Conservation (phyloP, 2,329 filamentous ascomycete species). For the Apiospora sp. region DNA sequence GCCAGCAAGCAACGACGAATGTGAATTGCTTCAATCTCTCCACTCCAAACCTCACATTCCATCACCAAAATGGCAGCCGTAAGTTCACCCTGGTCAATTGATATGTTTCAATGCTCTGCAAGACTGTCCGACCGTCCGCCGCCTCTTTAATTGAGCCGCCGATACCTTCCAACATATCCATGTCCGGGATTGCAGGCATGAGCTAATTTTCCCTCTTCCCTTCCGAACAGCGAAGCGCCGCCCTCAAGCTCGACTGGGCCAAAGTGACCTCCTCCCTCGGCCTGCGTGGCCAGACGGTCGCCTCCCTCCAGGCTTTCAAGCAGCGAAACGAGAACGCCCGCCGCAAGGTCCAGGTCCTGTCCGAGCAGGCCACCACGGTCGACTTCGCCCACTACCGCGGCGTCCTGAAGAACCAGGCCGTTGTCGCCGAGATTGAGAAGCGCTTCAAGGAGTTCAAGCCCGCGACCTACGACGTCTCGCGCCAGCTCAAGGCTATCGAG, state of each 20-base stretch:
- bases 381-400: conserved; percentile 95
- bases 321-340: conserved; percentile 99
- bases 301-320: conserved; percentile 95
- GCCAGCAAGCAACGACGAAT: conserved; percentile 51
- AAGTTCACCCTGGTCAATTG: conserved; percentile 53
- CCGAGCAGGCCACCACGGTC: conserved; percentile 83
- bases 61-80: conserved; percentile 73
- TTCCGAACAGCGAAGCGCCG: conserved; percentile 84
- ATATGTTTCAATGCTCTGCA: conserved; percentile 9
- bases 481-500: conserved; percentile 98
- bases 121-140: conserved; percentile 22
- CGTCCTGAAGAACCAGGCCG: conserved; percentile 92
- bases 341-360: conserved; percentile 86
- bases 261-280: conserved; percentile 94
- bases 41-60: conserved; percentile 54
- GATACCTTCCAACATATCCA: conserved; percentile 27
- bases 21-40: conserved; percentile 57
- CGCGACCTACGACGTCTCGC: conserved; percentile 86
- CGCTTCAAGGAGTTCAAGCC: conserved; percentile 93
- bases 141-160: conserved; percentile 36
- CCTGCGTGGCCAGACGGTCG: conserved; percentile 92
- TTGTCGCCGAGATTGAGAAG: conserved; percentile 97
- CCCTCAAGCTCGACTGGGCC: conserved; percentile 99
- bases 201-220: conserved; percentile 60
- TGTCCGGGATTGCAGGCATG: conserved; percentile 40